phyloP scores from a whole-genome alignment of 2,329 filamentous ascomycete species.

The Thermoascus crustaceus region DNA sequence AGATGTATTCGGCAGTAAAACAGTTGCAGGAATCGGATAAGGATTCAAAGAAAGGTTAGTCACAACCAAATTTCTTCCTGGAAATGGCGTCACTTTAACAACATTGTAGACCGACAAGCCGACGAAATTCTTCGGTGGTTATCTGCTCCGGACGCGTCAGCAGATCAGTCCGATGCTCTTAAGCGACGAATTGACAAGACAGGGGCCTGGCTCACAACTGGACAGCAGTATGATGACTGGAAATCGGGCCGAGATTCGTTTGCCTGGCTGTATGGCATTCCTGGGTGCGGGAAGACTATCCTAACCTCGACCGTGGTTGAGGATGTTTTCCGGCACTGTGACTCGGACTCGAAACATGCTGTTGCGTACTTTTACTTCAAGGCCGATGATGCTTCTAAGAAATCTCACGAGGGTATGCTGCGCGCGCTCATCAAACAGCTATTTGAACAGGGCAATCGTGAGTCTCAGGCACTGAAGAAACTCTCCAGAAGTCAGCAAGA shows the following conservation, averaged over 20 bases:
- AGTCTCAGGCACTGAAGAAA: conserved; percentile 8
- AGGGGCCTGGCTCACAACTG: conserved; percentile 4
- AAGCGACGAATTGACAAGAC: conserved; percentile 3
- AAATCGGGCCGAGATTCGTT: conserved; percentile 17
- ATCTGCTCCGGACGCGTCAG: conserved; percentile 5
- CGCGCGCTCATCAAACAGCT: conserved; percentile 6
- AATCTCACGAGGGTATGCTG: conserved; percentile 2
- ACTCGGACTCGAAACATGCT: conserved; percentile 21
- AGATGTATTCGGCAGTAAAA: conserved; percentile 4
- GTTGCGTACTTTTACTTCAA: conserved; percentile 31
- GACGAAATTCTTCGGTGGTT: conserved; percentile 4
- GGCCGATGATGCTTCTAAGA: conserved; percentile 29
- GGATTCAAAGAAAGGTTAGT: conserved; percentile 5
- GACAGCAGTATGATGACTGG: conserved; percentile 4
- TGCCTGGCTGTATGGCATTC: conserved; percentile 34
- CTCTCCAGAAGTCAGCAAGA: conserved; percentile 11
- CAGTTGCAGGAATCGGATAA: conserved; percentile 1
- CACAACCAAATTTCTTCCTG: not conserved
- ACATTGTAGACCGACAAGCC: not conserved
- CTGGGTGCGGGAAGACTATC: conserved; percentile 36
- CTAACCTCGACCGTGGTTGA: conserved; percentile 32
- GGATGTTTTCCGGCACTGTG: conserved; percentile 10
- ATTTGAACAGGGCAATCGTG: conserved; percentile 12
- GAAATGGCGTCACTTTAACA: not conserved
- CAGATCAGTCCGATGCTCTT: conserved; percentile 5